A percentile compares a stretch with the other conserved stretches of the same genome.
These are phyloP conservation scores for Candida xiaguanensis DNA, from an alignment of 805 yeast genomes.

Conservation along the genomic window DNA sequence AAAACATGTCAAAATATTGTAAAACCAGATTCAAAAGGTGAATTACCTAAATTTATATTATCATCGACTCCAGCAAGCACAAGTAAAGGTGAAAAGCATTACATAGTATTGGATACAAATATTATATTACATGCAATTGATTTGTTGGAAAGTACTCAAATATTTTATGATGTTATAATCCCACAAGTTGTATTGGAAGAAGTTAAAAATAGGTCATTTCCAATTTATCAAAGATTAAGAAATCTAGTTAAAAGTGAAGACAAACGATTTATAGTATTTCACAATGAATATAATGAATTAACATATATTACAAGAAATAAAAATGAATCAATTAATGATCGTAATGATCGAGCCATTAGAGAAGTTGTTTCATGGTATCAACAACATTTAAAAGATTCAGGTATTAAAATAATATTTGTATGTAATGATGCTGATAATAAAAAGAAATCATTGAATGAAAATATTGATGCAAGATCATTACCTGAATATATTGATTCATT, in stretches of 20 bases:
- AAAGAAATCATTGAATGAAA: conserved; percentile 51
- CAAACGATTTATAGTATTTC: conserved; percentile 86
- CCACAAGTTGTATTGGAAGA: conserved; percentile 96
- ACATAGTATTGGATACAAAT: conserved; percentile 83
- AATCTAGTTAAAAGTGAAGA: conserved; percentile 69
- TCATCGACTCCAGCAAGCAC: conserved; percentile 56
- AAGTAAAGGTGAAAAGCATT: conserved; percentile 61
- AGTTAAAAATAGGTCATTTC: conserved; percentile 80
- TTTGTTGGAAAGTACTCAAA: conserved; percentile 69
- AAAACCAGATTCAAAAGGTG: conserved; percentile 64
- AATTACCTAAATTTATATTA: conserved; percentile 62
- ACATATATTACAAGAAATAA: conserved; percentile 62
- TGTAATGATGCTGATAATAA: conserved; percentile 77
- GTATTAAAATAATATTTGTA: conserved; percentile 52
- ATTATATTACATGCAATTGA: conserved; percentile 87
- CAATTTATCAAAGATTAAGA: conserved; percentile 82
- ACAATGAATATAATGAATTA: conserved; percentile 79
- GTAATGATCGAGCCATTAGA: conserved; percentile 89
- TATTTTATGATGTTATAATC: conserved; percentile 85
- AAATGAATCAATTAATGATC: conserved; percentile 78
- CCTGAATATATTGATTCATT: conserved; percentile 67
- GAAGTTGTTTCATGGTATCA: conserved; percentile 68
- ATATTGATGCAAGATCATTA: conserved; percentile 52
- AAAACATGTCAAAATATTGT: conserved; percentile 51
- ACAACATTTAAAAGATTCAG: conserved; percentile 50